Evolutionary conservation across 2,329 filamentous ascomycete genomes (phyloP).

Genomic region (Trichoderma sp.): DNA sequence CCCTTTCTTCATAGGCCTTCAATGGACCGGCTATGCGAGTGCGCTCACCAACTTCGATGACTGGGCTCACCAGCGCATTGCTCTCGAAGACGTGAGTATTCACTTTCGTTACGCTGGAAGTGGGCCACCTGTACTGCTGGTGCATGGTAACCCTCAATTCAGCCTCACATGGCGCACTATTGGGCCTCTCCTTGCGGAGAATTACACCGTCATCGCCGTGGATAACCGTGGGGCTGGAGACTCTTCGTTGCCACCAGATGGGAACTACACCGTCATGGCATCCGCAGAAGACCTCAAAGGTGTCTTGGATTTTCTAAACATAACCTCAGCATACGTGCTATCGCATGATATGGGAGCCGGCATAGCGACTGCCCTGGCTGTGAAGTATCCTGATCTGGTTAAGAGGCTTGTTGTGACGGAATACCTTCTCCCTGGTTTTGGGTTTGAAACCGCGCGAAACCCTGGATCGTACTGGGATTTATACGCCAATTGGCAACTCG

Average conservation of each 20-base stretch:
- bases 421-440: slow-evolving; percentile 42
- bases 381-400: slow-evolving; percentile 35
- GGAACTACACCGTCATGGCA: slow-evolving; percentile 41
- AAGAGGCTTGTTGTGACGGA: slow-evolving; percentile 38
- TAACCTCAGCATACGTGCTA: slow-evolving; percentile 42
- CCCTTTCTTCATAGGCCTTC: neutral
- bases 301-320: slow-evolving; percentile 42
- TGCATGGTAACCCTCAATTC: slow-evolving; percentile 42
- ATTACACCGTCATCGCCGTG: slow-evolving; percentile 43
- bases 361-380: slow-evolving; percentile 39
- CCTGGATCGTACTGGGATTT: slow-evolving; percentile 38
- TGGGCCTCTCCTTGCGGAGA: slow-evolving; percentile 40
- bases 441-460: slow-evolving; percentile 34
- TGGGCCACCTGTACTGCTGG: slow-evolving; percentile 39
- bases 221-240: slow-evolving; percentile 43
- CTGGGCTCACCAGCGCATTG: slow-evolving; percentile 37
- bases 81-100: slow-evolving; percentile 39
- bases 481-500: slow-evolving; percentile 42
- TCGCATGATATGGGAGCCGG: slow-evolving; percentile 47
- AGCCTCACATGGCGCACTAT: slow-evolving; percentile 39
- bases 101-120: slow-evolving; percentile 42
- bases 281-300: slow-evolving; percentile 39
- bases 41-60: slow-evolving; percentile 29
- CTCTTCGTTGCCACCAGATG: slow-evolving; percentile 37
- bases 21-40: neutral